phyloP scores from a whole-genome alignment of 2,329 filamentous ascomycete genomes.

The Fusarium torulosum region DNA sequence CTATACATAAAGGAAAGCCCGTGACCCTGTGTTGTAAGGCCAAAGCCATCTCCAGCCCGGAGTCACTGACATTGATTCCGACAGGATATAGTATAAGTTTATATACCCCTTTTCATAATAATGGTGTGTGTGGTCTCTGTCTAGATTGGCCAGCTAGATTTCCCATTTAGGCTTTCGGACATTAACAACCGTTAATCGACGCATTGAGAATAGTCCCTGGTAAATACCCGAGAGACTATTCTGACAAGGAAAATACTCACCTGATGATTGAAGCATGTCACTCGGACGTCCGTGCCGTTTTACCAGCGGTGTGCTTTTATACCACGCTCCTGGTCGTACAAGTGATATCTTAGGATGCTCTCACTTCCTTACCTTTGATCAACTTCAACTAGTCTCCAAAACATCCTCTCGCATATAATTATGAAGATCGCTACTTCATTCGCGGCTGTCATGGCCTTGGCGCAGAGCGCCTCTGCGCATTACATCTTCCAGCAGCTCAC shows the following conservation, averaged over 20 bases:
- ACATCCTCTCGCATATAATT: fast-evolving
- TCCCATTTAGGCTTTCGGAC: conserved; percentile 7
- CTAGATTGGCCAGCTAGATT: not conserved
- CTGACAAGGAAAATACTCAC: fast-evolving
- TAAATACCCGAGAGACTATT: not conserved
- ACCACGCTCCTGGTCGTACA: not conserved
- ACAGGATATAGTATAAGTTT: not conserved
- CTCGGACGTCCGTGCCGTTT: not conserved
- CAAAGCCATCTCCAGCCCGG: no score
- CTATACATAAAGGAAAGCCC: fast-evolving
- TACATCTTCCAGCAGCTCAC: conserved; percentile 19
- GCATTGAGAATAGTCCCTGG: not conserved
- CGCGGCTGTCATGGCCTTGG: not conserved
- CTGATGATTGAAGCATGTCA: not conserved
- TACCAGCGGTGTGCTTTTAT: not conserved
- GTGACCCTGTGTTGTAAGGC: not conserved
- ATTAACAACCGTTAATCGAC: not conserved
- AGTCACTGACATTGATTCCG: not conserved
- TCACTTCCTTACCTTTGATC: not conserved
- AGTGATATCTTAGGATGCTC: not conserved
- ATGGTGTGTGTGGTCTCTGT: fast-evolving
- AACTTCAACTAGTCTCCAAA: not conserved
- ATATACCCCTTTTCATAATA: no score
- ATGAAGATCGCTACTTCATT: conserved; percentile 13
- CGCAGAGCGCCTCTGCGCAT: conserved; percentile 8